phyloP scores from a whole-genome alignment of 768 basidiomycete genomes.

The Udeniomyces megalosporus region DNA sequence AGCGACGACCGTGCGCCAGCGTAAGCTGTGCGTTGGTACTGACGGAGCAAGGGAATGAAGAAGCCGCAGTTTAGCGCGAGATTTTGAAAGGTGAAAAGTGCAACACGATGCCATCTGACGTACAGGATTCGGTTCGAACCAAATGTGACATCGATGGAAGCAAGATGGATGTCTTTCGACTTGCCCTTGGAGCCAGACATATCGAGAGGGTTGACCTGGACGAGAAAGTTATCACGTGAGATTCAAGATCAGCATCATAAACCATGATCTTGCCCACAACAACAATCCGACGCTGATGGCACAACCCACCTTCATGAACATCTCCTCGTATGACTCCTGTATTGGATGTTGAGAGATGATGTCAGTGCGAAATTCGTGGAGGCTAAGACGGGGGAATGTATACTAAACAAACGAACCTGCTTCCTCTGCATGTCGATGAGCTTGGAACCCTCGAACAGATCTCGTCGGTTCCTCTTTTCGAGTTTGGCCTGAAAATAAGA shows the following conservation, averaged over 20 bases:
- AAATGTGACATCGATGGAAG: conserved; percentile 90
- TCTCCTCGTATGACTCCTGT: conserved; percentile 92
- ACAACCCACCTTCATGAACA: conserved; percentile 84
- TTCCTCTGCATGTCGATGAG: conserved; percentile 80
- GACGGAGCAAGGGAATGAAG: background rate
- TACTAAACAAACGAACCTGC: no score
- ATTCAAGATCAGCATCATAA: no score
- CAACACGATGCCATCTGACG: conserved; percentile 8
- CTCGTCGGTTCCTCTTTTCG: conserved; percentile 77
- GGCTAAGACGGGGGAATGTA: no score
- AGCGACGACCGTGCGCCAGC: conserved; percentile 72
- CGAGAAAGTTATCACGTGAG: no score
- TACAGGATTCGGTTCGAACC: conserved; percentile 85
- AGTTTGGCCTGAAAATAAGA: conserved; percentile 54
- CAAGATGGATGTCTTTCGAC: conserved; percentile 90
- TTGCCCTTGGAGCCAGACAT: conserved; percentile 65
- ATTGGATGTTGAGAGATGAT: conserved; percentile 2
- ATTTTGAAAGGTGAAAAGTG: conserved; percentile 21
- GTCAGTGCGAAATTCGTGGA: no score
- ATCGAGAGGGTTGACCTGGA: conserved; percentile 80
- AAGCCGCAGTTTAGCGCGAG: conserved; percentile 10
- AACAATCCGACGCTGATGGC: no score
- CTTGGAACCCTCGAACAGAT: conserved; percentile 92
- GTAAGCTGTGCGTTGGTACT: conserved; percentile 76
- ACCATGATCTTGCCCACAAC: no score